These are phyloP conservation scores for Euphorbia schlechtendalii DNA, from an alignment of 441 rosid genomes.

Conservation along the genomic window DNA sequence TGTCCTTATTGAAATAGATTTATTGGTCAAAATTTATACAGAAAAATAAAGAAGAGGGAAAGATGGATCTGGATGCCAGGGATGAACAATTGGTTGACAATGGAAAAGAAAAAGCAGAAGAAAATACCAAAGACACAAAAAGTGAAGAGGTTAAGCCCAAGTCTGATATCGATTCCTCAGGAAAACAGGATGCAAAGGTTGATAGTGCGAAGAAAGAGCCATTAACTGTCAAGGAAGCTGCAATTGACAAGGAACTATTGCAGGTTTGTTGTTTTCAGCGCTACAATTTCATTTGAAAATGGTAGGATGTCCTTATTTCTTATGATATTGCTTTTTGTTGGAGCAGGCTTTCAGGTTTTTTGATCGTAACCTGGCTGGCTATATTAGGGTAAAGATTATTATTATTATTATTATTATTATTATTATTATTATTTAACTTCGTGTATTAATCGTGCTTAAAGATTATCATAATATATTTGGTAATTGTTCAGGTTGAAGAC, in stretches of 20 bases:
- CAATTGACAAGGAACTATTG: constrained; percentile 66
- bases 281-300: not conserved
- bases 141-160: constrained; percentile 33
- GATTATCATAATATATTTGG: constrained; percentile 2
- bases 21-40: constrained; percentile 23
- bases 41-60: constrained; percentile 41
- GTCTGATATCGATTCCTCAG: constrained; percentile 26
- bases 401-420: not conserved
- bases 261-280: constrained; percentile 51
- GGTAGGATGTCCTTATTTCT: not conserved
- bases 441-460: not conserved
- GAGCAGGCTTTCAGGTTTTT: constrained; percentile 92
- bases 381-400: constrained; percentile 41
- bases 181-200: constrained; percentile 30
- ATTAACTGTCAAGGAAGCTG: constrained; percentile 26
- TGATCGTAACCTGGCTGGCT: constrained; percentile 83
- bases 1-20: not conserved
- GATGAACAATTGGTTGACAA: constrained; percentile 22
- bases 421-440: too few relatives aligned
- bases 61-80: constrained; percentile 31
- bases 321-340: constrained; percentile 1
- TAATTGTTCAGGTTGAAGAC: constrained; percentile 77
- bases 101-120: constrained; percentile 32
- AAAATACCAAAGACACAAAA: constrained; percentile 32
- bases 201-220: constrained; percentile 37